A percentile compares a stretch with the other conserved stretches of the same genome.
Conservation (phyloP, 805 yeast genomes). For the Wickerhamomyces ciferrii region DNA sequence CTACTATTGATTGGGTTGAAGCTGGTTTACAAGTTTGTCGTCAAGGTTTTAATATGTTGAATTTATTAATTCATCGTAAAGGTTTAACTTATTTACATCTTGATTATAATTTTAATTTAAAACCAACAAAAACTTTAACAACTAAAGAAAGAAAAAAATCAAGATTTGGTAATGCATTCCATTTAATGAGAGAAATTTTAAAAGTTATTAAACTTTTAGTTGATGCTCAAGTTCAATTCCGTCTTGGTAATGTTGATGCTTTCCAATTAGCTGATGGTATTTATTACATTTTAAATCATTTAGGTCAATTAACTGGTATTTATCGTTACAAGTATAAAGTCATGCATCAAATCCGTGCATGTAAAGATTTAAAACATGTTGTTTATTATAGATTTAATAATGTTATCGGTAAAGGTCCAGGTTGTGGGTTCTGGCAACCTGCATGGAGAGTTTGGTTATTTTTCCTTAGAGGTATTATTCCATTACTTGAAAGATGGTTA, state of each 20-base stretch:
- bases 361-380: conserved; percentile 92
- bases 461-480: conserved; percentile 87
- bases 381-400: conserved; percentile 81
- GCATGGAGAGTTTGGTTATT: conserved; percentile 97
- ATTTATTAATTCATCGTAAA: conserved; percentile 80
- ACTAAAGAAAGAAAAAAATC: conserved; percentile 96
- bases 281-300: conserved; percentile 83
- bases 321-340: conserved; percentile 95
- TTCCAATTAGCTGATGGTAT: conserved; percentile 94
- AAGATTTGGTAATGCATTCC: conserved; percentile 95
- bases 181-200: conserved; percentile 82
- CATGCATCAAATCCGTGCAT: conserved; percentile 96
- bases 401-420: conserved; percentile 95
- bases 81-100: conserved; percentile 90
- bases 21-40: conserved; percentile 92
- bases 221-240: conserved; percentile 88
- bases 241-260: conserved; percentile 88
- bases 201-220: conserved; percentile 81
- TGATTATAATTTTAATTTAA: conserved; percentile 92
- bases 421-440: conserved; percentile 99
- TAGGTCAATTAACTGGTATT: conserved; percentile 95
- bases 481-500: conserved; percentile 90
- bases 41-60: conserved; percentile 93
- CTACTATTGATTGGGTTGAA: conserved; percentile 96
- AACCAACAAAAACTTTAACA: conserved; percentile 93